Conservation (phyloP, 2,329 filamentous ascomycete species). For the Fusarium paranaense region DNA sequence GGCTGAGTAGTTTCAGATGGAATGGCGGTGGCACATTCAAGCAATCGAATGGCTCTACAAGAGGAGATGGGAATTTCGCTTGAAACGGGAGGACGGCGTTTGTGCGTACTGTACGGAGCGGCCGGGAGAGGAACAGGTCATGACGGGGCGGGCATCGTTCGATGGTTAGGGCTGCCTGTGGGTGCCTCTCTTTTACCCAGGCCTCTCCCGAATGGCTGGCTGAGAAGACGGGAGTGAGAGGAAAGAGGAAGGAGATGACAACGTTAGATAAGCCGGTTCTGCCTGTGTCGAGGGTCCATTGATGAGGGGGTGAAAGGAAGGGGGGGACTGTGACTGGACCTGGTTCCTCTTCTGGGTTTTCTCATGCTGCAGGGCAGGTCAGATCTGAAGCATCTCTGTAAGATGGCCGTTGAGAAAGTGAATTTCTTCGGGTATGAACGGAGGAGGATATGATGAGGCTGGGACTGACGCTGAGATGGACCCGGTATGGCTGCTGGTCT, state of each 20-base stretch:
- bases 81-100: neutral
- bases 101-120: slow-evolving; percentile 34
- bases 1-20: slow-evolving; percentile 1
- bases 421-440: neutral
- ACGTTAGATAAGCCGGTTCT: neutral
- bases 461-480: neutral
- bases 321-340: neutral
- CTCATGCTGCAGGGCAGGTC: neutral
- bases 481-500: neutral
- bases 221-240: neutral
- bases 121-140: slow-evolving; percentile 29
- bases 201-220: neutral
- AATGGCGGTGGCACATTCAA: neutral
- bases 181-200: slow-evolving; percentile 5
- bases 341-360: neutral
- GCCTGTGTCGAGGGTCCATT: neutral
- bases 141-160: slow-evolving; percentile 33
- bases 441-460: neutral
- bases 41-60: slow-evolving; percentile 18
- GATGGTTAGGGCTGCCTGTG: slow-evolving; percentile 27
- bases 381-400: neutral
- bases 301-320: neutral
- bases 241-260: slow-evolving; percentile 5
- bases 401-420: neutral
- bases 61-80: slow-evolving; percentile 19